Evolutionary conservation across 345 rosid species (phyloP).

Genomic region (Aquilaria malaccensis): DNA sequence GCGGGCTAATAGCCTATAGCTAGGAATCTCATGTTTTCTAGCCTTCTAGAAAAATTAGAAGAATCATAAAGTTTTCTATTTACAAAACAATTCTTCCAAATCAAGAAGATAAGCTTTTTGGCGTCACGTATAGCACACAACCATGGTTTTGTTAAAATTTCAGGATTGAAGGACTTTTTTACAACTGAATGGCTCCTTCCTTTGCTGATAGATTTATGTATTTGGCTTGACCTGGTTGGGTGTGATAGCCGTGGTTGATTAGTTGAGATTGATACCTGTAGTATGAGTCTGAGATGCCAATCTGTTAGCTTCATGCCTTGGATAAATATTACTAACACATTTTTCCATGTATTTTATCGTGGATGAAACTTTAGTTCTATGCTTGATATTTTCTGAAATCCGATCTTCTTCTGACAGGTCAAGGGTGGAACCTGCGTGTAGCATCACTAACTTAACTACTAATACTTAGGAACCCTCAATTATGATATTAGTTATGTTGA

Average conservation of each 20-base stretch:
- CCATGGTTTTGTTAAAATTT: background rate
- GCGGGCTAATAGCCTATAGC: too few relatives aligned
- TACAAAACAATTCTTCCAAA: too few relatives aligned
- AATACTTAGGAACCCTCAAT: too few relatives aligned
- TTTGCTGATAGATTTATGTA: background rate
- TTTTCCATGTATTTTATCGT: background rate
- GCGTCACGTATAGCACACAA: background rate
- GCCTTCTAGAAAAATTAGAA: too few relatives aligned
- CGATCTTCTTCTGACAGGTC: constrained; percentile 15
- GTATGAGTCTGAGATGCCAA: background rate
- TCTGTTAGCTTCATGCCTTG: background rate
- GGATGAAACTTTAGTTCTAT: background rate
- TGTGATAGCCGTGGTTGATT: constrained; percentile 2
- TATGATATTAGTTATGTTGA: too few relatives aligned
- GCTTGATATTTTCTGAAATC: background rate
- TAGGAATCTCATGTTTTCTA: too few relatives aligned
- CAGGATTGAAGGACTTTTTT: background rate
- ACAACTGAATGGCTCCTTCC: background rate
- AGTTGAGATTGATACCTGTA: background rate
- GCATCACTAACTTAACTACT: constrained; percentile 6
- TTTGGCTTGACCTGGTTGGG: background rate
- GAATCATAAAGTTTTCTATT: too few relatives aligned
- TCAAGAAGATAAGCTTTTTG: too few relatives aligned
- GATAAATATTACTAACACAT: background rate
- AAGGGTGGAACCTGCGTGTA: constrained; percentile 17